Percentiles rank a stretch among this genome's conserved stretches.
These are phyloP conservation scores for Detonula confervacea DNA, from an alignment of 352 stramenopile species.

Conservation along the genomic window DNA sequence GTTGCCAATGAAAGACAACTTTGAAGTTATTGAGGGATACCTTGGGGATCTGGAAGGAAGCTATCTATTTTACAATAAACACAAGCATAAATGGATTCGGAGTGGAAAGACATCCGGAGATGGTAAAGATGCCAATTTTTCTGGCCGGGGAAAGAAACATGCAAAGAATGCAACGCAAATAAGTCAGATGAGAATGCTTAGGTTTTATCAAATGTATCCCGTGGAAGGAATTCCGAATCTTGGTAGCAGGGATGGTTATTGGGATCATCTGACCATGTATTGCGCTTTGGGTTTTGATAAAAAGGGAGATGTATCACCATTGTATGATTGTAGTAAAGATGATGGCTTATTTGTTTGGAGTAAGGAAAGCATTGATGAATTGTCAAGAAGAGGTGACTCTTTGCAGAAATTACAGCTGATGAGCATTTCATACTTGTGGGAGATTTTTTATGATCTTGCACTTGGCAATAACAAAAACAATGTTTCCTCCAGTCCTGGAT, in stretches of 20 bases:
- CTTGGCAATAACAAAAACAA: not conserved
- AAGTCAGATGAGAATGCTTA: not conserved
- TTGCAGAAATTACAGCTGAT: not conserved
- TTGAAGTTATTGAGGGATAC: not conserved
- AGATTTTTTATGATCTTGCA: not conserved
- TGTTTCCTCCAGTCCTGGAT: not conserved
- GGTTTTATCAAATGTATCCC: slow-evolving; percentile 13
- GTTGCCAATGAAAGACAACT: not conserved
- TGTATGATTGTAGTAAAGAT: not conserved
- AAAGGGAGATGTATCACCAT: not conserved
- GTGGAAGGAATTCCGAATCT: not conserved
- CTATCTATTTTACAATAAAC: slow-evolving; percentile 19
- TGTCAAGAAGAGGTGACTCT: no score
- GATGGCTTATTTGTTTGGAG: slow-evolving; percentile 7
- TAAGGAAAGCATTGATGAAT: slow-evolving; percentile 11
- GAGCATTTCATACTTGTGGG: not conserved
- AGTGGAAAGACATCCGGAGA: slow-evolving; percentile 7
- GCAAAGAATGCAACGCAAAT: not conserved
- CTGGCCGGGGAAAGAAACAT: slow-evolving; percentile 12
- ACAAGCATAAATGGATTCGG: slow-evolving; percentile 18
- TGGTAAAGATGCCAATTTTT: not conserved
- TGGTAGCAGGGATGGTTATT: slow-evolving; percentile 2
- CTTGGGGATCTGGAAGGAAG: slow-evolving; percentile 1
- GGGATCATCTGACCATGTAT: slow-evolving; percentile 18
- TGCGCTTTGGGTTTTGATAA: slow-evolving; percentile 2